Evolutionary conservation across 2,329 filamentous ascomycete genomes (phyloP).

Genomic region (Phyllosticta citrichinensis): DNA sequence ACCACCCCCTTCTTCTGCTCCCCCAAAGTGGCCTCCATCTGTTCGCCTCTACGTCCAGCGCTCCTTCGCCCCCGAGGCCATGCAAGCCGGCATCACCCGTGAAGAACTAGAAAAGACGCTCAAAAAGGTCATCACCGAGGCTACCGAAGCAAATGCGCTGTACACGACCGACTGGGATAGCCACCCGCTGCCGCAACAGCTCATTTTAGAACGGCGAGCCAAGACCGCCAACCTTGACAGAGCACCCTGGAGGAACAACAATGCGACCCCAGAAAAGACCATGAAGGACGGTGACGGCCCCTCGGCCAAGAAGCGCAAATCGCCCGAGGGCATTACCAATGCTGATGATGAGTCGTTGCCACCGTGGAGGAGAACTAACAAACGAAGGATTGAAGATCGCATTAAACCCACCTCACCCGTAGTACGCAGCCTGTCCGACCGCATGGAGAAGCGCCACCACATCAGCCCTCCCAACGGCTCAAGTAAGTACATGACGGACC

Average conservation of each 20-base stretch:
- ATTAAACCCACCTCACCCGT: conserved; percentile 17
- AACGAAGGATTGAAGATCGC: conserved; percentile 57
- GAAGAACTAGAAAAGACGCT: conserved; percentile 74
- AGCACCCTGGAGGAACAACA: conserved; percentile 18
- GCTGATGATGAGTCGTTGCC: conserved; percentile 42
- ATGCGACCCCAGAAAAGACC: conserved; percentile 12
- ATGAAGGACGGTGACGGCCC: conserved; percentile 6
- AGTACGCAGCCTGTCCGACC: conserved; percentile 28
- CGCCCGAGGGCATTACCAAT: conserved; percentile 44
- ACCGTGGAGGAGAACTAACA: conserved; percentile 68
- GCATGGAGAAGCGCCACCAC: conserved; percentile 37
- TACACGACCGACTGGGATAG: conserved; percentile 70
- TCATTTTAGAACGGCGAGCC: conserved; percentile 63
- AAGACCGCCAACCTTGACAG: conserved; percentile 29
- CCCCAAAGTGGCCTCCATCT: conserved; percentile 58
- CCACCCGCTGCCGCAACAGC: conserved; percentile 73
- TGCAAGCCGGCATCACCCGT: conserved; percentile 31
- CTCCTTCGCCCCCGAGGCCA: conserved; percentile 68
- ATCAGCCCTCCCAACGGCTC: conserved; percentile 34
- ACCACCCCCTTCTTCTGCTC: conserved; percentile 23
- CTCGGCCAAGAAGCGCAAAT: conserved; percentile 67
- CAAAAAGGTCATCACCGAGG: conserved; percentile 73
- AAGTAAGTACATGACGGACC: conserved; percentile 84
- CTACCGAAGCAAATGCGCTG: conserved; percentile 64
- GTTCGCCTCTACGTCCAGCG: conserved; percentile 83